Percentiles rank a stretch among this genome's conserved stretches.
These are phyloP conservation scores for Podaxis sp. DNA, from an alignment of 768 basidiomycete species.

Conservation along the genomic window DNA sequence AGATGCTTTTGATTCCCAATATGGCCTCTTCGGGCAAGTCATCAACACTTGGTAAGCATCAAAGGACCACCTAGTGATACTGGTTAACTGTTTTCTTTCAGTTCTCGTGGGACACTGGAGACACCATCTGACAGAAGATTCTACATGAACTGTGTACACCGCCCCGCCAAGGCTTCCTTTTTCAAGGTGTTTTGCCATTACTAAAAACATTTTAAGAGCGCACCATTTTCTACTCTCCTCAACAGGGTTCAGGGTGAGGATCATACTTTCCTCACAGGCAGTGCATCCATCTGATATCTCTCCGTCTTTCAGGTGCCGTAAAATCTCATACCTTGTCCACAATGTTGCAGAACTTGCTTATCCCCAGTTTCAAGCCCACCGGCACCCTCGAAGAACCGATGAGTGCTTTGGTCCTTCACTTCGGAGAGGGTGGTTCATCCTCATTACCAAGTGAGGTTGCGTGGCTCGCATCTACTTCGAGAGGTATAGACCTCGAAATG, in stretches of 20 bases:
- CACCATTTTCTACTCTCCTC: conserved; percentile 68
- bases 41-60: conserved; percentile 39
- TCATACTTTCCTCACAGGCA: not conserved
- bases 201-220: conserved; percentile 42
- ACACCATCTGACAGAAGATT: conserved; percentile 44
- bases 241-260: conserved; percentile 61
- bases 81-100: conserved; percentile 12
- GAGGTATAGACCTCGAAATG: conserved; percentile 23
- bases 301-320: conserved; percentile 47
- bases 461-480: conserved; percentile 41
- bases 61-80: not conserved
- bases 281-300: not conserved
- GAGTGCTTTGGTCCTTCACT: conserved; percentile 62
- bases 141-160: conserved; percentile 61
- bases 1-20: conserved; percentile 35
- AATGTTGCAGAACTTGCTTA: conserved; percentile 65
- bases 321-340: conserved; percentile 72
- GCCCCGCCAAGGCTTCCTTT: not conserved
- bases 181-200: not conserved
- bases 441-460: conserved; percentile 66
- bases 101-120: conserved; percentile 28
- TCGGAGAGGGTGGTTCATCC: conserved; percentile 58
- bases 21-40: conserved; percentile 56
- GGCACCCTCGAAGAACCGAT: conserved; percentile 53
- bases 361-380: conserved; percentile 42